Conservation (phyloP, 2,329 filamentous ascomycete species). For the Beauveria australis region DNA sequence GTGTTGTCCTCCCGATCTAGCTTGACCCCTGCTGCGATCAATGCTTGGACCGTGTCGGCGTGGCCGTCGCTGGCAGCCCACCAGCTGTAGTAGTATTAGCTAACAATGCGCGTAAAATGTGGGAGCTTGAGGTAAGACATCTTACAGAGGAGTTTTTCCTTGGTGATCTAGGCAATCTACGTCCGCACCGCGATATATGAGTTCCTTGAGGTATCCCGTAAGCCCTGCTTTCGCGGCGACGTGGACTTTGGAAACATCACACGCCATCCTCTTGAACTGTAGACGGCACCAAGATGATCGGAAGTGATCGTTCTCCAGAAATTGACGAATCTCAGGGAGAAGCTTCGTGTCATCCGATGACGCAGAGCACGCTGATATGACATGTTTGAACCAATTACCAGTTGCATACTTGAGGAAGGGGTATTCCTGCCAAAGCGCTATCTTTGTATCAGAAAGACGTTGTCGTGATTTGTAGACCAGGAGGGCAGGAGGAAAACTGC, state of each 20-base stretch:
- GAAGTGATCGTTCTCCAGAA: not conserved
- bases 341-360: not conserved
- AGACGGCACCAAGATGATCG: constrained; percentile 16
- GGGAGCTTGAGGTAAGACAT: not conserved
- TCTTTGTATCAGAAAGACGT: not conserved
- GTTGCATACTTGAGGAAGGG: constrained; percentile 24
- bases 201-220: not conserved
- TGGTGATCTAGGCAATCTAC: constrained; percentile 13
- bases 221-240: not conserved
- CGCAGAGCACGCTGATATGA: not conserved
- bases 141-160: constrained; percentile 19
- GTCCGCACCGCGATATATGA: not conserved
- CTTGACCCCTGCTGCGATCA: not conserved
- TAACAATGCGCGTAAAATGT: no score
- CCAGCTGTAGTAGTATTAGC: constrained; percentile 10
- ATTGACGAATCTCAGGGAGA: not conserved
- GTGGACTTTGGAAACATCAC: not conserved
- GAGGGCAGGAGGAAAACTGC: not conserved
- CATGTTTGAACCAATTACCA: constrained; percentile 23
- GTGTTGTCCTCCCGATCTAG: not conserved
- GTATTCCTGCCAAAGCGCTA: constrained; percentile 11
- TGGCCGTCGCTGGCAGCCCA: constrained; percentile 20
- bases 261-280: not conserved
- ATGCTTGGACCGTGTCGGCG: not conserved
- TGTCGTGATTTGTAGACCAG: not conserved